These are phyloP conservation scores for Sugiyamaella lignohabitans DNA, from an alignment of 805 yeast genomes.

Conservation along the genomic window DNA sequence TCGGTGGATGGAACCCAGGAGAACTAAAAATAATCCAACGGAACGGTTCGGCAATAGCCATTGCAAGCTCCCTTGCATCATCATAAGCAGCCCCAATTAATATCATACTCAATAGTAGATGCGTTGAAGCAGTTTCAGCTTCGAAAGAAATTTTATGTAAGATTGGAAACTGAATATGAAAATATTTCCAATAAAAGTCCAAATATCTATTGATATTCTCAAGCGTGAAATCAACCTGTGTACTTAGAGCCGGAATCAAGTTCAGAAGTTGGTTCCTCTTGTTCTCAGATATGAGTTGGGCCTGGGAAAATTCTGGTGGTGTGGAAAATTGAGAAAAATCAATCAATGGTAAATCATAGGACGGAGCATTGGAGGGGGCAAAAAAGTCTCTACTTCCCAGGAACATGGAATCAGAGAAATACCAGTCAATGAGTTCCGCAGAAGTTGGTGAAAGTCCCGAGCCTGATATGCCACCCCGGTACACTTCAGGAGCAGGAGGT, in stretches of 20 bases:
- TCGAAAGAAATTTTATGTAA: slow-evolving; percentile 53
- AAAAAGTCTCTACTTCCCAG: background rate
- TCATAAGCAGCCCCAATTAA: slow-evolving; percentile 42
- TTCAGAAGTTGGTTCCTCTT: background rate
- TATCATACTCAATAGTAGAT: slow-evolving; percentile 49
- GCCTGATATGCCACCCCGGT: no score
- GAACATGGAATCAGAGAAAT: background rate
- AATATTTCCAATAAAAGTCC: slow-evolving; percentile 47
- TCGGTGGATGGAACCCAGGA: slow-evolving; percentile 70
- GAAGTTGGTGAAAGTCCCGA: background rate
- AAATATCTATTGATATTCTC: slow-evolving; percentile 19
- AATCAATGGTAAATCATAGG: background rate
- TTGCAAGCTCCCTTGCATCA: slow-evolving; percentile 32
- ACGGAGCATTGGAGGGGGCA: background rate
- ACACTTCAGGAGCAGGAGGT: background rate
- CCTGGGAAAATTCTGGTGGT: background rate
- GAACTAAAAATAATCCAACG: slow-evolving; percentile 66
- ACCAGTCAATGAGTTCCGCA: background rate
- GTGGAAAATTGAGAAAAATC: background rate
- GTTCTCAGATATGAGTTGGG: background rate
- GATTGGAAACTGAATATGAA: slow-evolving; percentile 54
- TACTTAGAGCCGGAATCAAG: background rate
- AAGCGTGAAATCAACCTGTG: background rate
- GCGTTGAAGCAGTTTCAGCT: slow-evolving; percentile 41
- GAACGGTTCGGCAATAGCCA: slow-evolving; percentile 48